Conservation (phyloP, 1,284 basidiomycete genomes). For the Pholiota adiposa region DNA sequence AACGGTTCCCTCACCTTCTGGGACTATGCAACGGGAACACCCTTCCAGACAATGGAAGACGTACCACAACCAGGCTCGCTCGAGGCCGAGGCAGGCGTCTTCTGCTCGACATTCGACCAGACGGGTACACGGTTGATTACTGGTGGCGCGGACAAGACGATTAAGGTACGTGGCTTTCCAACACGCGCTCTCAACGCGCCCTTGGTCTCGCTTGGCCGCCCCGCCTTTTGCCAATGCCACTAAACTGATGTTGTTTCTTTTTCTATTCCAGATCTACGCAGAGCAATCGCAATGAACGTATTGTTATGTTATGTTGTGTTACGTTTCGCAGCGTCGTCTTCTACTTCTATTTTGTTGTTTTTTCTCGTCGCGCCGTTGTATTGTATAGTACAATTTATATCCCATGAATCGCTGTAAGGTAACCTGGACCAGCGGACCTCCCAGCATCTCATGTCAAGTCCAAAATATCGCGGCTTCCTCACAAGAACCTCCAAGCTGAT, state of each 20-base stretch:
- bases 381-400: conserved; percentile 1
- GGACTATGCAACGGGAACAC: conserved; percentile 94
- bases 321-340: background rate
- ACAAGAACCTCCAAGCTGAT: background rate
- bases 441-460: too few relatives aligned
- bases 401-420: background rate
- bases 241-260: background rate
- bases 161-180: conserved; percentile 65
- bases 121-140: conserved; percentile 96
- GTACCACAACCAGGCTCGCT: conserved; percentile 96
- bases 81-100: conserved; percentile 94
- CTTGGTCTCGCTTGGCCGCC: background rate
- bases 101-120: conserved; percentile 96
- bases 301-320: background rate
- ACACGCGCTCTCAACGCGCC: background rate
- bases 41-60: conserved; percentile 95
- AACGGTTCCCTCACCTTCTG: conserved; percentile 90
- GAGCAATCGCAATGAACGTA: conserved; percentile 46
- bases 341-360: background rate
- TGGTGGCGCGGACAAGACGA: conserved; percentile 98
- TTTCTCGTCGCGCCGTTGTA: background rate
- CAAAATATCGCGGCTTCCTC: background rate
- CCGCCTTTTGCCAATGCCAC: background rate
- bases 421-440: too few relatives aligned
- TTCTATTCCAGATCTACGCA: conserved; percentile 47